These are phyloP conservation scores for Cercospora janseana DNA, from an alignment of 2,329 filamentous ascomycete species.

Conservation along the genomic window DNA sequence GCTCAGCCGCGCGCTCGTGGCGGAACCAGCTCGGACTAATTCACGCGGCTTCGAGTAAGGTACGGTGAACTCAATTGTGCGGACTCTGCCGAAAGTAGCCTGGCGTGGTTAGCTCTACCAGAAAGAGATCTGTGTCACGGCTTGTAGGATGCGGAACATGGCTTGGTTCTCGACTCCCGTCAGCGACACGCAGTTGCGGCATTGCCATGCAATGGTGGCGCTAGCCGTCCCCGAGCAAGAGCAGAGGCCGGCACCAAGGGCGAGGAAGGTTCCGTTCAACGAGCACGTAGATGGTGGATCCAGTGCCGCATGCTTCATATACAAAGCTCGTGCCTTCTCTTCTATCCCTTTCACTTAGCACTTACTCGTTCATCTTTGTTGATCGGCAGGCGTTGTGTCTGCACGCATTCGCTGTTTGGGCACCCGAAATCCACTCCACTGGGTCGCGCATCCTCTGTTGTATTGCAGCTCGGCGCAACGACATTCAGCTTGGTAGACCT, in stretches of 20 bases:
- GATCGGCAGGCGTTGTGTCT: conserved; percentile 22
- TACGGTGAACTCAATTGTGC: neutral
- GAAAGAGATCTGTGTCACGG: conserved; percentile 2
- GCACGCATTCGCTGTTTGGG: conserved; percentile 20
- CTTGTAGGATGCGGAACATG: conserved; percentile 8
- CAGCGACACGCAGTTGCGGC: conserved; percentile 12
- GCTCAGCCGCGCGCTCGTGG: conserved; percentile 1
- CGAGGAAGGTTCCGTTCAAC: conserved; percentile 11
- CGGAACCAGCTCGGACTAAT: neutral
- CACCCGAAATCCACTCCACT: neutral
- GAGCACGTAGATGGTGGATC: conserved; percentile 1
- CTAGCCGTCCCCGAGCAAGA: conserved; percentile 10
- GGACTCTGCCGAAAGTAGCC: neutral
- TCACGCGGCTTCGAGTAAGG: conserved; percentile 9
- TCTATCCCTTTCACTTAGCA: neutral
- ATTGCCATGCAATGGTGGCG: conserved; percentile 17
- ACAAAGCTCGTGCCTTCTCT: conserved; percentile 7
- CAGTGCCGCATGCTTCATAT: conserved; percentile 14
- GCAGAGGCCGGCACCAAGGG: conserved; percentile 7
- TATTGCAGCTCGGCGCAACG: neutral
- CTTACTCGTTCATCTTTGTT: neutral
- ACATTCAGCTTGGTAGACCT: no score
- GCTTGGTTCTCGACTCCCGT: conserved; percentile 17
- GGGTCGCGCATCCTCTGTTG: neutral
- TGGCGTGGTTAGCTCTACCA: neutral